A percentile compares a stretch with the other conserved stretches of the same genome.
Evolutionary conservation across 2,329 filamentous ascomycete genomes (phyloP).

Genomic region (Penicillium paneum): DNA sequence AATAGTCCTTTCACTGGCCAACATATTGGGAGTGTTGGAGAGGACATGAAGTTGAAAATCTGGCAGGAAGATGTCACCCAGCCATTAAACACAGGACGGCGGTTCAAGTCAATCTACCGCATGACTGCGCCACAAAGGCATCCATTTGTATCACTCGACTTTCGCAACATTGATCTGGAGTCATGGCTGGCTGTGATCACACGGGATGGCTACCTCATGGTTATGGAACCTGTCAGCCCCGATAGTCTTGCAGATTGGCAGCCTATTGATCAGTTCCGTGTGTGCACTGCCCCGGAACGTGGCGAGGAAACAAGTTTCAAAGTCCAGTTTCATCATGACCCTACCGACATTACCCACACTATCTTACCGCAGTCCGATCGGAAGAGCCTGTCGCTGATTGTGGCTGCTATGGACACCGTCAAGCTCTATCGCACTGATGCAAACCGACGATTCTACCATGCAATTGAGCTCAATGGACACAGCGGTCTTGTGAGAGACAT

Average conservation of each 20-base stretch:
- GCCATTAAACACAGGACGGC: constrained; percentile 67
- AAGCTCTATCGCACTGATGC: constrained; percentile 76
- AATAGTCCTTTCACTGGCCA: constrained; percentile 86
- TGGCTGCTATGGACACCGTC: constrained; percentile 80
- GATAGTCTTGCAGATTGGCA: constrained; percentile 76
- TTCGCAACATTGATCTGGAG: constrained; percentile 78
- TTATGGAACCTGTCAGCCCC: constrained; percentile 82
- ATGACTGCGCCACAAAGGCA: constrained; percentile 64
- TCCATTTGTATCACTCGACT: constrained; percentile 73
- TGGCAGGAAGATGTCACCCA: constrained; percentile 90
- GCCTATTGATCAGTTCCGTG: constrained; percentile 70
- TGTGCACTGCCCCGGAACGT: constrained; percentile 66
- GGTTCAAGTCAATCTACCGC: constrained; percentile 71
- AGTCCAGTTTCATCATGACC: constrained; percentile 84
- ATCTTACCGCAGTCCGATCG: constrained; percentile 75
- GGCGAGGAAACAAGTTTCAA: constrained; percentile 86
- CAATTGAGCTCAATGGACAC: constrained; percentile 71
- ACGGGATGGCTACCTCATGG: constrained; percentile 71
- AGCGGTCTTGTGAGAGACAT: constrained; percentile 78
- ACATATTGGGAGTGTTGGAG: constrained; percentile 80
- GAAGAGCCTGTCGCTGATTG: constrained; percentile 76
- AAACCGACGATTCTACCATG: constrained; percentile 78
- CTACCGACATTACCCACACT: constrained; percentile 66
- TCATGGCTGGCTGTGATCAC: constrained; percentile 84
- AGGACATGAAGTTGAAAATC: constrained; percentile 84